Evolutionary conservation across 2,329 filamentous ascomycete species (phyloP).

Genomic region (Pseudogymnoascus pannorum): DNA sequence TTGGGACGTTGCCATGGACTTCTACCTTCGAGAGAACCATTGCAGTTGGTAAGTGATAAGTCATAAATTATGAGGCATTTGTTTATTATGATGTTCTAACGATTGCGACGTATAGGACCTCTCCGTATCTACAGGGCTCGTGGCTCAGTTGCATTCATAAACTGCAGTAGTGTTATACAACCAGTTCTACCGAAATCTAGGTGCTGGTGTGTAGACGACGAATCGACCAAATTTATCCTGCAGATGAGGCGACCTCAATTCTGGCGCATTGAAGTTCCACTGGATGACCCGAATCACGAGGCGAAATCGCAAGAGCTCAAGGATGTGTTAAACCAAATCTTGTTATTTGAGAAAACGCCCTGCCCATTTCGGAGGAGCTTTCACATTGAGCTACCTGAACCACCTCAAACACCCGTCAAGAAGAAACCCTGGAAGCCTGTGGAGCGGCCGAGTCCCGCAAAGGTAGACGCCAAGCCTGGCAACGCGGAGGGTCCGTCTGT

Average conservation of each 20-base stretch:
- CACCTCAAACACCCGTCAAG: conserved; percentile 55
- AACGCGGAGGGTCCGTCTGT: background rate
- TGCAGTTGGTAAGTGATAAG: conserved; percentile 54
- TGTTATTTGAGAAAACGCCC: conserved; percentile 80
- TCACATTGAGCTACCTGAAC: conserved; percentile 64
- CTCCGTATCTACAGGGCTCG: conserved; percentile 81
- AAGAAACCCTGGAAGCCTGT: conserved; percentile 64
- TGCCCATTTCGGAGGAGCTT: conserved; percentile 80
- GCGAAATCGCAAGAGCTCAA: conserved; percentile 60
- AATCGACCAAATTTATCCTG: conserved; percentile 74
- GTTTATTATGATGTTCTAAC: background rate
- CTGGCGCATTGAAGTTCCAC: conserved; percentile 82
- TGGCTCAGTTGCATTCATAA: conserved; percentile 80
- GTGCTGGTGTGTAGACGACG: conserved; percentile 86
- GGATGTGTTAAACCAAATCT: conserved; percentile 59
- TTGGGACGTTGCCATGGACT: conserved; percentile 63
- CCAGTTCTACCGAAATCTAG: conserved; percentile 85
- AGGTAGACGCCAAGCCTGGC: background rate
- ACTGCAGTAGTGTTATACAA: conserved; percentile 73
- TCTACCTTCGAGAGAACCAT: conserved; percentile 74
- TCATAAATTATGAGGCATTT: background rate
- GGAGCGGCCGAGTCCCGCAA: conserved; percentile 37
- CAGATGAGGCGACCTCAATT: conserved; percentile 77
- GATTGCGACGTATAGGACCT: conserved; percentile 43
- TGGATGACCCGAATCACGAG: conserved; percentile 54